phyloP scores from a whole-genome alignment of 306 rosid species.

The Cucurbita ficifolia region DNA sequence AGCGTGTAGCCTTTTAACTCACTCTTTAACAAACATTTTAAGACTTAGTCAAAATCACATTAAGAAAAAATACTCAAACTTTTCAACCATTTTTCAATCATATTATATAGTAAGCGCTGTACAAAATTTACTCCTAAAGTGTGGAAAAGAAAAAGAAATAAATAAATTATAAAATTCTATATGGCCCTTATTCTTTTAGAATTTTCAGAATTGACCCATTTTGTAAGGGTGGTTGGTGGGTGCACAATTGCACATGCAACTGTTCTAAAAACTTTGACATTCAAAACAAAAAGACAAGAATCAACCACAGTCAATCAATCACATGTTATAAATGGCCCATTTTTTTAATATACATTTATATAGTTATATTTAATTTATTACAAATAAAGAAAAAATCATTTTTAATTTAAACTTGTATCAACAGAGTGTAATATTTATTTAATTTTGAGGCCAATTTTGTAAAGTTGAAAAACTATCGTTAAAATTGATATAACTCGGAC shows the following conservation, averaged over 20 bases:
- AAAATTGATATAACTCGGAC: too few species aligned
- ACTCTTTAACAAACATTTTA: too few species aligned
- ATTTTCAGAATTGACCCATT: not conserved
- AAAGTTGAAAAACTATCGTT: too few species aligned
- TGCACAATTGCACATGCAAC: not conserved
- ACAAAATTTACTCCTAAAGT: not conserved
- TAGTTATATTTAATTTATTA: not conserved
- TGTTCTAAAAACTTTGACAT: not conserved
- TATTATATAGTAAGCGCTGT: not conserved
- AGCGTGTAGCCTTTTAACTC: too few species aligned
- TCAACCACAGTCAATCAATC: not conserved
- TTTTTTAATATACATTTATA: not conserved
- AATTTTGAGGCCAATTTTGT: too few species aligned
- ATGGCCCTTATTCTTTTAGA: not conserved
- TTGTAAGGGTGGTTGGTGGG: not conserved
- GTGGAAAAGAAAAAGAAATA: not conserved
- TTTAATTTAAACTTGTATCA: too few species aligned
- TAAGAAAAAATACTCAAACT: not conserved
- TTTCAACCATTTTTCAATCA: not conserved
- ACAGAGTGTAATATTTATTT: too few species aligned
- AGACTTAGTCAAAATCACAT: not conserved
- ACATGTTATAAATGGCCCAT: not conserved
- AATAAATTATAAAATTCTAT: not conserved
- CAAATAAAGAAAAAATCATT: too few species aligned
- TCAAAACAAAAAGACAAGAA: not conserved